Conservation (phyloP, 1,284 basidiomycete genomes). For the Ganoderma resinaceum region DNA sequence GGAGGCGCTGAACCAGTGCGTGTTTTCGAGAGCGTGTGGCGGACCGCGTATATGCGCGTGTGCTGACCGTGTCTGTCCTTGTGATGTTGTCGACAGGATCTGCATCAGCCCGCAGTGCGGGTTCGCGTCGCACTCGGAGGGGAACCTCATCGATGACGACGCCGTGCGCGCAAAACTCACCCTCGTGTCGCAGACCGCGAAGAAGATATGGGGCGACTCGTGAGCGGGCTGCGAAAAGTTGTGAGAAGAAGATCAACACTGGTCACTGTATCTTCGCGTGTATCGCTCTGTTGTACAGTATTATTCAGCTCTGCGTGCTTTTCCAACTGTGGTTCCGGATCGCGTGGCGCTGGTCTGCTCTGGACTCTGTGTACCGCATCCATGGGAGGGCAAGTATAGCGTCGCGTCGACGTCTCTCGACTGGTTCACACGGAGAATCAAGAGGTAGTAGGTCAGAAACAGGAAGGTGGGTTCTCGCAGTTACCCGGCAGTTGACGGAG, state of each 20-base stretch:
- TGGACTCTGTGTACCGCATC: too few species aligned
- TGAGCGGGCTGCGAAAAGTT: background rate
- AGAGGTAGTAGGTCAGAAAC: too few species aligned
- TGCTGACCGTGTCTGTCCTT: slow-evolving; percentile 8
- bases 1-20: slow-evolving; percentile 67
- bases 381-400: too few species aligned
- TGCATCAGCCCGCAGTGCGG: slow-evolving; percentile 80
- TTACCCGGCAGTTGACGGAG: background rate
- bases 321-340: background rate
- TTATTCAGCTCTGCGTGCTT: background rate
- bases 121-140: slow-evolving; percentile 73
- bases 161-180: slow-evolving; percentile 58
- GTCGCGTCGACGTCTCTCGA: too few species aligned
- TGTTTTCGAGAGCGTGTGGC: slow-evolving; percentile 15
- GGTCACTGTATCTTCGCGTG: background rate
- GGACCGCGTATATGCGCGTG: background rate
- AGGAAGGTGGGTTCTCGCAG: background rate
- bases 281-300: background rate
- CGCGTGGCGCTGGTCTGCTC: too few species aligned
- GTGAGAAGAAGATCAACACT: too few species aligned
- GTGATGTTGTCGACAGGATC: slow-evolving; percentile 53
- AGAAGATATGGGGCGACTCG: slow-evolving; percentile 54
- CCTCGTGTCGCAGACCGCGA: slow-evolving; percentile 59
- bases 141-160: slow-evolving; percentile 64
- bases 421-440: too few species aligned